These are phyloP conservation scores for Periconia digitata DNA, from an alignment of 2,329 filamentous ascomycete species.

Conservation along the genomic window DNA sequence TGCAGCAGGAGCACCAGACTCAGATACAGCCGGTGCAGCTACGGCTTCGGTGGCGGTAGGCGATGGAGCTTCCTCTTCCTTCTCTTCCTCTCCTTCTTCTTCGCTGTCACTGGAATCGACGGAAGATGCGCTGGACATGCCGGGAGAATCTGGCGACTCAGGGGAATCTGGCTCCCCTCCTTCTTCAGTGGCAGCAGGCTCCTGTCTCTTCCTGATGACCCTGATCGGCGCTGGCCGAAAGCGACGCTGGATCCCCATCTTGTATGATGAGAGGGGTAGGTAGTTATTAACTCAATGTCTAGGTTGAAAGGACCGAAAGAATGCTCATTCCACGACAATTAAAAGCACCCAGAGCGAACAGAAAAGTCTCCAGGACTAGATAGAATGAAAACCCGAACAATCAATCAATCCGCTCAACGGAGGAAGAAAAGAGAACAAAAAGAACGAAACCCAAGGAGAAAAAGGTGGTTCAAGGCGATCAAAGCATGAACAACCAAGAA, in stretches of 20 bases:
- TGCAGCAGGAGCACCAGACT: not conserved
- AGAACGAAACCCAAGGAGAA: slow-evolving; percentile 9
- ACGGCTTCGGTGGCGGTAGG: not conserved
- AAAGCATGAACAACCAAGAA: slow-evolving; percentile 19
- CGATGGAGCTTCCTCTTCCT: not conserved
- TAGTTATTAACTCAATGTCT: slow-evolving; percentile 9
- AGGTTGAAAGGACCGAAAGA: not conserved
- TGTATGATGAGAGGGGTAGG: too few relatives aligned
- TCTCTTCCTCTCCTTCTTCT: slow-evolving; percentile 13
- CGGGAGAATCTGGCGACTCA: slow-evolving; percentile 7
- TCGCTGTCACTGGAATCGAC: not conserved
- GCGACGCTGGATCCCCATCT: slow-evolving; percentile 31
- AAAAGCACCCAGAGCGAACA: slow-evolving; percentile 7
- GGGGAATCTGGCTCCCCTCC: slow-evolving; percentile 22
- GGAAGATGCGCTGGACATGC: not conserved
- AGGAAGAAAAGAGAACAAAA: slow-evolving; percentile 6
- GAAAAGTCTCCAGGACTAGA: slow-evolving; percentile 32
- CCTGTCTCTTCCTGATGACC: slow-evolving; percentile 27
- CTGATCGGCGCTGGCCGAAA: slow-evolving; percentile 30
- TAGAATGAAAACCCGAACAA: slow-evolving; percentile 15
- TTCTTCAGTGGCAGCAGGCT: slow-evolving; percentile 1
- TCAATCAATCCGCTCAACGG: slow-evolving; percentile 41
- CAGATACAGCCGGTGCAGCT: not conserved
- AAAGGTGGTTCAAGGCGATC: slow-evolving; percentile 14
- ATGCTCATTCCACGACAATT: not conserved